Conservation (phyloP, 2,329 filamentous ascomycete species). For the Exophiala xenobiotica region DNA sequence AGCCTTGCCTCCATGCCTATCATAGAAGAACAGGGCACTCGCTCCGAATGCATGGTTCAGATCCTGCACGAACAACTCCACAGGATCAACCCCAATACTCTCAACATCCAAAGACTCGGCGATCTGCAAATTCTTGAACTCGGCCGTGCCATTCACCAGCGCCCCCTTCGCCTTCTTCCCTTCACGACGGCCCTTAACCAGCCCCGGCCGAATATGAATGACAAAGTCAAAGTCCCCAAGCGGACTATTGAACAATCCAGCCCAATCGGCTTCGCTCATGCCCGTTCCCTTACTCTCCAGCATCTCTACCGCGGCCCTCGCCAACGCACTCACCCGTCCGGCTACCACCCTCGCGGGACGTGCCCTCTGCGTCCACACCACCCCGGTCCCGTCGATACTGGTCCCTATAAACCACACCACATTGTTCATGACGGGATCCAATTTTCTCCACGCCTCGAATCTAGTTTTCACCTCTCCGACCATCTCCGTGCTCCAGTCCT, state of each 20-base stretch:
- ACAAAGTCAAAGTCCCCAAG: constrained; percentile 81
- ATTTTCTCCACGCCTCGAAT: constrained; percentile 79
- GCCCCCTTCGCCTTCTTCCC: not conserved
- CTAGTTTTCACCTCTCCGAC: constrained; percentile 48
- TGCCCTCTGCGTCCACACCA: constrained; percentile 71
- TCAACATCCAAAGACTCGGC: constrained; percentile 39
- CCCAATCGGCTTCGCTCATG: constrained; percentile 49
- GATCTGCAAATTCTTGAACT: constrained; percentile 79
- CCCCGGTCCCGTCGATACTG: constrained; percentile 72
- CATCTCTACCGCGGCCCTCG: constrained; percentile 69
- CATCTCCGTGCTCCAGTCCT: constrained; percentile 59
- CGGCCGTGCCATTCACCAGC: constrained; percentile 34
- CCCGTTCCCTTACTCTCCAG: constrained; percentile 54
- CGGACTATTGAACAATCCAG: constrained; percentile 69
- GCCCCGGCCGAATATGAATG: constrained; percentile 63
- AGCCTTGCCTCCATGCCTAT: constrained; percentile 49
- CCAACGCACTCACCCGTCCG: constrained; percentile 76
- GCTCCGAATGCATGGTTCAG: constrained; percentile 66
- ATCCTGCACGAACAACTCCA: constrained; percentile 64
- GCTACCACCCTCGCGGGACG: constrained; percentile 79
- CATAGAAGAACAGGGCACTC: constrained; percentile 76
- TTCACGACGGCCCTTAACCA: constrained; percentile 39
- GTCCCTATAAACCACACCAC: constrained; percentile 79
- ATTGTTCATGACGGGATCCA: constrained; percentile 85
- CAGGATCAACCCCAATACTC: constrained; percentile 59